A percentile compares a stretch with the other conserved stretches of the same genome.
These are phyloP conservation scores for Tarenaya hassleriana DNA, from an alignment of 345 rosid genomes.

Conservation along the genomic window DNA sequence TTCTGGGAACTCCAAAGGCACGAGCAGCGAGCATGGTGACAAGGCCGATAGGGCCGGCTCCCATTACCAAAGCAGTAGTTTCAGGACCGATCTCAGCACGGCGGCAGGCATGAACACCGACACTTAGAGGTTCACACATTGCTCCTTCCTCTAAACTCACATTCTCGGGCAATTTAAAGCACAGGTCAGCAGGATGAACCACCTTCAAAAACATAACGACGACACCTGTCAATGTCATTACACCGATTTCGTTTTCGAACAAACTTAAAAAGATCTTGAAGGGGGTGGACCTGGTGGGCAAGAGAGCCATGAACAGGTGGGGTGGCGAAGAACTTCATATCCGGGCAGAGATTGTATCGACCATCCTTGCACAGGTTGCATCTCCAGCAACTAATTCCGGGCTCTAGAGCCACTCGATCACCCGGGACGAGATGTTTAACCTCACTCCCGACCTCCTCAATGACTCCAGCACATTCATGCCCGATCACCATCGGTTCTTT, in stretches of 20 bases:
- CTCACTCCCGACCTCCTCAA: slow-evolving; percentile 75
- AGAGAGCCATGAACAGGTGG: slow-evolving; percentile 91
- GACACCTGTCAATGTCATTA: no score
- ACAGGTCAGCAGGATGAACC: slow-evolving; percentile 84
- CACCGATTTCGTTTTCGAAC: no score
- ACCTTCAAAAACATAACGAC: slow-evolving; percentile 47
- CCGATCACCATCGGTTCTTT: slow-evolving; percentile 97
- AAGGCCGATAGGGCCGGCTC: slow-evolving; percentile 96
- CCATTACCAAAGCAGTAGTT: slow-evolving; percentile 64
- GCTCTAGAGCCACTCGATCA: slow-evolving; percentile 86
- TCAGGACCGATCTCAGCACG: slow-evolving; percentile 72
- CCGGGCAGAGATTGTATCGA: slow-evolving; percentile 78
- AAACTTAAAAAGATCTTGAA: no score
- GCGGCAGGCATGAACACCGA: slow-evolving; percentile 91
- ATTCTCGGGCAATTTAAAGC: slow-evolving; percentile 83
- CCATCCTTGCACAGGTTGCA: slow-evolving; percentile 71
- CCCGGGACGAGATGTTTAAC: slow-evolving; percentile 60
- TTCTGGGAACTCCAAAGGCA: slow-evolving; percentile 81
- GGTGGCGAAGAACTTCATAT: slow-evolving; percentile 90
- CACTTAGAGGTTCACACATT: slow-evolving; percentile 94
- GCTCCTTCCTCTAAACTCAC: slow-evolving; percentile 95
- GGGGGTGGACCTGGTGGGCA: slow-evolving; percentile 81
- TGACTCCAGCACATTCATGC: slow-evolving; percentile 88
- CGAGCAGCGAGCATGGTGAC: slow-evolving; percentile 80
- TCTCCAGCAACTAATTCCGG: slow-evolving; percentile 80